Conservation (phyloP, 2,329 filamentous ascomycete genomes). For the Endoconidiophora laricicola region DNA sequence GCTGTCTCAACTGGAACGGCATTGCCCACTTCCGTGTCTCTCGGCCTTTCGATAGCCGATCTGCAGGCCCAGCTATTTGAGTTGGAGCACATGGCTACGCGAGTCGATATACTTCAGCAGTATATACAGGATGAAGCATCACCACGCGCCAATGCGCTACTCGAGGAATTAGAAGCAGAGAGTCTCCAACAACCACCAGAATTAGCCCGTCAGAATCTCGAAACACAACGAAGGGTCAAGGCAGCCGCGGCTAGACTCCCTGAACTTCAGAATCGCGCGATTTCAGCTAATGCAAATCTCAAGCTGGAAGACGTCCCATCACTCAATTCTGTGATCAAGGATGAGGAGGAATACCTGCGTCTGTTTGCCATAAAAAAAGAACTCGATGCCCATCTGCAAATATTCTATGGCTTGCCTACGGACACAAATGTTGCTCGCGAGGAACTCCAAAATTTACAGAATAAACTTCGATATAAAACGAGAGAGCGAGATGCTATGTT, state of each 20-base stretch:
- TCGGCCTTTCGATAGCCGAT: constrained; percentile 36
- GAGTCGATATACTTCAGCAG: constrained; percentile 37
- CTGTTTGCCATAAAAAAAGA: constrained; percentile 43
- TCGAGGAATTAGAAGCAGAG: constrained; percentile 27
- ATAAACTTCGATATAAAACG: constrained; percentile 44
- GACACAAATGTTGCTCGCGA: constrained; percentile 50
- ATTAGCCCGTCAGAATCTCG: constrained; percentile 53
- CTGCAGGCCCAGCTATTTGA: constrained; percentile 38
- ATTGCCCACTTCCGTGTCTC: constrained; percentile 28
- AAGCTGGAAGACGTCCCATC: constrained; percentile 2
- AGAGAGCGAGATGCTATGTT: constrained; percentile 56
- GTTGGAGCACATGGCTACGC: constrained; percentile 36
- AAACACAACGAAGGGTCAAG: constrained; percentile 56
- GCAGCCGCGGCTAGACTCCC: constrained; percentile 47
- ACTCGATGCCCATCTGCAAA: constrained; percentile 44
- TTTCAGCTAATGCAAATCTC: neutral
- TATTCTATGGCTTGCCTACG: constrained; percentile 56
- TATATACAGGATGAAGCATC: constrained; percentile 36
- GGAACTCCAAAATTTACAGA: constrained; percentile 52
- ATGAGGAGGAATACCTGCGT: constrained; percentile 14
- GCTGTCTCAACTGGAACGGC: constrained; percentile 33
- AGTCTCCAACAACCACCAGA: constrained; percentile 37
- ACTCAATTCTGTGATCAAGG: neutral
- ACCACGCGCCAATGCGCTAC: constrained; percentile 22
- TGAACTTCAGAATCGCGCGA: constrained; percentile 32